Base-by-base conservation (phyloP, 192 early-diverging fungal genomes). In the Coemansia sp. region DNA sequence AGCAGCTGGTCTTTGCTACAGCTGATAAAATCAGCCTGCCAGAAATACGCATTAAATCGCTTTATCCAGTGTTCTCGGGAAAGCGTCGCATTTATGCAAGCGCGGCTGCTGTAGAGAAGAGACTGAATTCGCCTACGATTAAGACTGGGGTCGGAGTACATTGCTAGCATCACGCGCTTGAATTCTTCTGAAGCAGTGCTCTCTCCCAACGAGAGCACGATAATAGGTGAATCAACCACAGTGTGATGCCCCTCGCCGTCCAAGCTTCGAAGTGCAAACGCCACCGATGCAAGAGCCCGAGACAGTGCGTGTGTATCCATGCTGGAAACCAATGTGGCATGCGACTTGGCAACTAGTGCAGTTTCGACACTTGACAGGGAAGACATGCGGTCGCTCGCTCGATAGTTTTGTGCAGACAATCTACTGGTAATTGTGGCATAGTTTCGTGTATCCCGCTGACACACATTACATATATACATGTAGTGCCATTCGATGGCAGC, bases 51-150 rank as follows among this genome's bases (percentile, higher is more conserved):
- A 8, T 57, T 44, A 44, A 73, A 65, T 15, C 37, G 59, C 7
- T 36, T 36, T 4, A 31, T 15, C 76, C 76, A 79, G 54, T 52
- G 62, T 31, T 58, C 34, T 3, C 71, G 63, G 23, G 70, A 69
- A 17, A 62, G 34, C 0, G 57, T 67, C n/a, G 67, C 67, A 46
- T 60, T 28, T 23, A 74, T n/a, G 19, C 64, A 73, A 5, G 68
- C 71, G 7, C 71, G 67, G 38, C 61, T 64, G 44, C 66, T 79
- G 52, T 74, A 37, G 14, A 73, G 57, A 10, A 69, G 40, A 4
- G 76, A 73, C 28, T 55, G 42, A 5, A 70, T 42, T 3, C 76
- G 76, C 10, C 56, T 22, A 5, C 71, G 75, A 3, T 72, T 67
- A 37, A 65, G 42, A 2, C 36, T 57, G 12, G 49, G 19, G 51